Conservation (phyloP, 2,329 filamentous ascomycete species). For the Pseudogymnoascus sp. region DNA sequence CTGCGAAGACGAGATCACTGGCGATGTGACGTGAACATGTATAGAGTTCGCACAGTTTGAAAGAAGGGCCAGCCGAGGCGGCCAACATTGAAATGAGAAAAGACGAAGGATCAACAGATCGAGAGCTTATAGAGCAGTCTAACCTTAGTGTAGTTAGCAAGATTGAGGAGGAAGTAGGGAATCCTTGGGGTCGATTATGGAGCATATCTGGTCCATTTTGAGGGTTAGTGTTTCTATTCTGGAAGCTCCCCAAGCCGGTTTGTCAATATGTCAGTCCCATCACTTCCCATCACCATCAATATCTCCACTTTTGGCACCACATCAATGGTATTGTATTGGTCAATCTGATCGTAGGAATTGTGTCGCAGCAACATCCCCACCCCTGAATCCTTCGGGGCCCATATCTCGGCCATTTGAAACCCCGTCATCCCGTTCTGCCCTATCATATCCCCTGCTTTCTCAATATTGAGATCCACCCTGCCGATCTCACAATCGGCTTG, state of each 20-base stretch:
- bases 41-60: background rate
- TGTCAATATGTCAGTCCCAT: background rate
- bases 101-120: background rate
- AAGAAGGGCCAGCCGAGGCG: background rate
- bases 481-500: background rate
- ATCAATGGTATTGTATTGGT: background rate
- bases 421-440: background rate
- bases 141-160: background rate
- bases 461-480: background rate
- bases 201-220: background rate
- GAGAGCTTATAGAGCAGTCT: background rate
- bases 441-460: background rate
- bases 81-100: background rate
- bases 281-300: background rate
- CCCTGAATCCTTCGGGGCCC: background rate
- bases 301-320: background rate
- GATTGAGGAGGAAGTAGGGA: background rate
- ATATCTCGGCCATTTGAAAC: slow-evolving; percentile 1
- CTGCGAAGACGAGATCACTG: background rate
- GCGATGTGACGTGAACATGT: background rate
- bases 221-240: slow-evolving; percentile 3
- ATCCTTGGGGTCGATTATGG: background rate
- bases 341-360: background rate
- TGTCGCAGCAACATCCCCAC: background rate
- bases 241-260: background rate